Evolutionary conservation across 2,329 filamentous ascomycete genomes (phyloP).

Genomic region (Fusarium scirpi): DNA sequence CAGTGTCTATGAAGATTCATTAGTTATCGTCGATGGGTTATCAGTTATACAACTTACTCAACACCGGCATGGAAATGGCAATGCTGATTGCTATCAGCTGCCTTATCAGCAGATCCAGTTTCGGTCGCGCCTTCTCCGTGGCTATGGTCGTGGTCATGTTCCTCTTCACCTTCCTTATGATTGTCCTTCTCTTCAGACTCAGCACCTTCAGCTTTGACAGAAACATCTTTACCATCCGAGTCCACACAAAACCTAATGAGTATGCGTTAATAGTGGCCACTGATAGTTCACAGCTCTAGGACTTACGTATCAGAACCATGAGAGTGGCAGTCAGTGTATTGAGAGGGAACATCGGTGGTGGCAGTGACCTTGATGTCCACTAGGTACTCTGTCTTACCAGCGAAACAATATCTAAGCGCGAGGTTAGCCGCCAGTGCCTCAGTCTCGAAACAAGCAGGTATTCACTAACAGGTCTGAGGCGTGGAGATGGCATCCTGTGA

Average conservation of each 20-base stretch:
- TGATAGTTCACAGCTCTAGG: neutral
- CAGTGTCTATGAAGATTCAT: slow-evolving; percentile 63
- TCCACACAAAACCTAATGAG: slow-evolving; percentile 70
- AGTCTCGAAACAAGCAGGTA: neutral
- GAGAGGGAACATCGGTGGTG: slow-evolving; percentile 66
- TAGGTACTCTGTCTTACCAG: slow-evolving; percentile 57
- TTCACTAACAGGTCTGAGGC: slow-evolving; percentile 54
- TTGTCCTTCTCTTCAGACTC: slow-evolving; percentile 38
- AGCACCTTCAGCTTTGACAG: slow-evolving; percentile 59
- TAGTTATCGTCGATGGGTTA: neutral
- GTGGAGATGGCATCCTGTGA: slow-evolving; percentile 59
- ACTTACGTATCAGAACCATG: slow-evolving; percentile 69
- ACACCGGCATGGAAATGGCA: slow-evolving; percentile 83
- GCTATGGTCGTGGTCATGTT: slow-evolving; percentile 31
- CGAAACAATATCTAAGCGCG: slow-evolving; percentile 58
- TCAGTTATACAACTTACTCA: slow-evolving; percentile 65
- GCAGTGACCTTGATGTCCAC: slow-evolving; percentile 63
- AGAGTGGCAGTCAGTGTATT: slow-evolving; percentile 73
- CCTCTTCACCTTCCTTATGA: slow-evolving; percentile 34
- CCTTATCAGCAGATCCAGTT: slow-evolving; percentile 5
- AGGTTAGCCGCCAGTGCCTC: slow-evolving; percentile 8
- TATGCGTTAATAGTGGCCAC: slow-evolving; percentile 10
- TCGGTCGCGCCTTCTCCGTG: slow-evolving; percentile 13
- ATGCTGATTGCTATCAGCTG: slow-evolving; percentile 52
- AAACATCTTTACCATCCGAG: slow-evolving; percentile 70